phyloP scores from a whole-genome alignment of 1,139 yeast genomes.

The Blastobotrys petasosporus region DNA sequence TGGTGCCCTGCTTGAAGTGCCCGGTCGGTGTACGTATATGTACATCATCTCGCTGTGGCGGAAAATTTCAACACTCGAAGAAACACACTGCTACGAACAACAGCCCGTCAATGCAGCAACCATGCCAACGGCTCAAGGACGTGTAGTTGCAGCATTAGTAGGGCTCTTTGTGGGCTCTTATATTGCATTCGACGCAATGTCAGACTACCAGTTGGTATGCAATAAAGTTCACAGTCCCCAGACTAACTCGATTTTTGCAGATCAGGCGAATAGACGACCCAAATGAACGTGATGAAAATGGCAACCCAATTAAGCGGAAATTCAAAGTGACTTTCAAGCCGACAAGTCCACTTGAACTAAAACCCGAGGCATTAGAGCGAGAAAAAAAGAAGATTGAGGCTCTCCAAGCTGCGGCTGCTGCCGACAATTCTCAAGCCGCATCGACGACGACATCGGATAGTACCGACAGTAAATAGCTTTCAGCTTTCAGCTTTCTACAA shows the following conservation, averaged over 20 bases:
- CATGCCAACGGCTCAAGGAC: conserved; percentile 29
- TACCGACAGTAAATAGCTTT: not conserved
- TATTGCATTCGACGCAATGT: conserved; percentile 29
- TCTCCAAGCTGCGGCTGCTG: not conserved
- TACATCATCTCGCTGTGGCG: not conserved
- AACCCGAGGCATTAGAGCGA: conserved; percentile 12
- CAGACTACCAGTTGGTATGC: conserved; percentile 33
- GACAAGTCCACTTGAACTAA: conserved; percentile 33
- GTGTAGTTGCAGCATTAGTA: conserved; percentile 30
- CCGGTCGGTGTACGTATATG: too few species aligned
- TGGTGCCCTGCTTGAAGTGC: too few species aligned
- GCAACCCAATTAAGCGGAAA: conserved; percentile 24
- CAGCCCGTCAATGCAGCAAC: too few species aligned
- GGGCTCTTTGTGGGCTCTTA: conserved; percentile 31
- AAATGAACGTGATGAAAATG: conserved; percentile 23
- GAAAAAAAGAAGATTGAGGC: conserved; percentile 1
- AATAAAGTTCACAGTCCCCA: not conserved
- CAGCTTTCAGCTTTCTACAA: not conserved
- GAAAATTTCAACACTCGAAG: too few species aligned
- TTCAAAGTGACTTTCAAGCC: conserved; percentile 34
- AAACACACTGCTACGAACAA: too few species aligned
- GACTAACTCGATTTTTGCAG: conserved; percentile 8
- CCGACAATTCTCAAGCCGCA: not conserved
- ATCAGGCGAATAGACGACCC: conserved; percentile 31
- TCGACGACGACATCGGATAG: not conserved